Base-by-base conservation (phyloP, 306 rosid genomes). In the Inga oerstediana region DNA sequence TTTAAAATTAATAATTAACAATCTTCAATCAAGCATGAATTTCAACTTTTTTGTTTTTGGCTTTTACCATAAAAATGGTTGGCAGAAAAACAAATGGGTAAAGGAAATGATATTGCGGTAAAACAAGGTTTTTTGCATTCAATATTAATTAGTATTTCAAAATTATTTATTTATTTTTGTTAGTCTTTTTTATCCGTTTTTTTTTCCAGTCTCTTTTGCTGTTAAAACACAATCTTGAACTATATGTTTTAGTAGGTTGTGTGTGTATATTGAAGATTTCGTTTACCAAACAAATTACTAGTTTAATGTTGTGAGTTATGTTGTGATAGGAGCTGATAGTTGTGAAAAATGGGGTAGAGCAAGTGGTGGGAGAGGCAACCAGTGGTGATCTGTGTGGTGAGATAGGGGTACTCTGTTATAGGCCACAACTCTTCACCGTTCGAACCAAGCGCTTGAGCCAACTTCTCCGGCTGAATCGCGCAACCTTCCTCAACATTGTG, bases 331-430 rank as follows among this genome's bases (percentile, higher is more conserved):
- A 97, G 19, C 70, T 94, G 56, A 1, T 91, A 32, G 91, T 91
- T 78, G 77, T 89, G 19, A 91, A 86, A 84, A 92, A 90, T 76
- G 99, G 99, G 73, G 88, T 9, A 81, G 97, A 35, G 15, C 87
- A 95, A 94, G 72, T 86, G 14, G 83, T 91, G 48, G 75, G 86
- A 0, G 92, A 87, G 70, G 93, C 83, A 17, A 82, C 30, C 49
- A n/a, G 83, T 1, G 95, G 93, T 64, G 89, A 86, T 69, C 85
- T 92, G n/a, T 65, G 87, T 35, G 98, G 98, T 5, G 98, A 91
- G 84, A 85, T 85, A 68, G 97, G 98, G n/a, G 91, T 93, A 35
- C 59, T 95, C 5, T 91, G 97, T 85, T 93, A 91, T 64, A 87
- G 85, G 80, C 98, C 98, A 41, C 98, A 93, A 32, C 22, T 85